Percentiles rank a stretch among this genome's conserved stretches.
phyloP scores from a whole-genome alignment of 805 yeast species.

The Metschnikowia kunwiensis region DNA sequence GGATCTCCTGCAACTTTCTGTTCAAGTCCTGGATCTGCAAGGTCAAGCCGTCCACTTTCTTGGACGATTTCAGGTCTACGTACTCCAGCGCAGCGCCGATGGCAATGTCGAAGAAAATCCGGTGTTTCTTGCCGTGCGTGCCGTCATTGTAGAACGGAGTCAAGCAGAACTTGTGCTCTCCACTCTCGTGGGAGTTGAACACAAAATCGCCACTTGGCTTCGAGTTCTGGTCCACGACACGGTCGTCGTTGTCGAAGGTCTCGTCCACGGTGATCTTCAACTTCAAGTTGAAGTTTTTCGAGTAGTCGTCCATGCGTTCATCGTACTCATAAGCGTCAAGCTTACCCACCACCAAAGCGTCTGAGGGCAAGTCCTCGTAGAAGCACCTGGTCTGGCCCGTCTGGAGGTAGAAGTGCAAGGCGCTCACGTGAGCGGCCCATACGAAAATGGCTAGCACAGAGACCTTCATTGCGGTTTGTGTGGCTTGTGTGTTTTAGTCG shows the following conservation, averaged over 20 bases:
- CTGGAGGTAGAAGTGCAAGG: slow-evolving; percentile 74
- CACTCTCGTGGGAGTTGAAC: slow-evolving; percentile 77
- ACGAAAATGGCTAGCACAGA: slow-evolving; percentile 9
- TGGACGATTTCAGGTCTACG: slow-evolving; percentile 60
- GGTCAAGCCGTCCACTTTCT: slow-evolving; percentile 50
- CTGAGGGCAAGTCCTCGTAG: slow-evolving; percentile 72
- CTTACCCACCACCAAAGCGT: slow-evolving; percentile 75
- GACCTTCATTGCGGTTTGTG: slow-evolving; percentile 1
- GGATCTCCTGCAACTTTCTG: slow-evolving; percentile 54
- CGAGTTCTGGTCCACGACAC: slow-evolving; percentile 67
- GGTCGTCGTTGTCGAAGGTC: slow-evolving; percentile 78
- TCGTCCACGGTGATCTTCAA: slow-evolving; percentile 48
- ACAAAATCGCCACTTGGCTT: slow-evolving; percentile 64
- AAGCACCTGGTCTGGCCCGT: slow-evolving; percentile 81
- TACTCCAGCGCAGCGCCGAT: slow-evolving; percentile 60
- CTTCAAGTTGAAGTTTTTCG: slow-evolving; percentile 53
- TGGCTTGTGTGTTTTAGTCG: background rate
- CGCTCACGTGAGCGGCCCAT: slow-evolving; percentile 24
- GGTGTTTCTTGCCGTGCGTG: slow-evolving; percentile 58
- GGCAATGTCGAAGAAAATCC: slow-evolving; percentile 72
- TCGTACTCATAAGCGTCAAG: slow-evolving; percentile 66
- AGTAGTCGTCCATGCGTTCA: slow-evolving; percentile 44
- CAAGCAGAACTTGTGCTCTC: slow-evolving; percentile 82
- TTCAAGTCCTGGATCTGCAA: slow-evolving; percentile 56
- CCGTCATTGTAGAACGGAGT: slow-evolving; percentile 62